Evolutionary conservation across 768 basidiomycete species (phyloP).

Genomic region (Collybia nuda): DNA sequence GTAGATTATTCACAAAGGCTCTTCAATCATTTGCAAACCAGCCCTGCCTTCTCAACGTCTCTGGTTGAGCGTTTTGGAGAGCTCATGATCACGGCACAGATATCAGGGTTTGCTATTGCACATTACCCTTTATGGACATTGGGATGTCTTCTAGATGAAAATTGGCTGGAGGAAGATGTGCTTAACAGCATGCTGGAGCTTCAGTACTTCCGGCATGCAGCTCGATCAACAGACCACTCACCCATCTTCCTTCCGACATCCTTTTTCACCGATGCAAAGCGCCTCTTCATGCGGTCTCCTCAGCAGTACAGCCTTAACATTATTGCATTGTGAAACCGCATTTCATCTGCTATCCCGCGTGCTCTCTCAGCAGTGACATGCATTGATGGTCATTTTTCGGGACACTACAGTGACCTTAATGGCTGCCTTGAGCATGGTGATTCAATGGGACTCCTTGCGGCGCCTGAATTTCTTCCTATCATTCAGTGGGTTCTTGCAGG

Average conservation of each 20-base stretch:
- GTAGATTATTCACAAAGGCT: conserved; percentile 1
- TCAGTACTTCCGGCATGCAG: conserved; percentile 8
- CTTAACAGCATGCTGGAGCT: conserved; percentile 17
- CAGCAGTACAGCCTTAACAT: conserved; percentile 1
- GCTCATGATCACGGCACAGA: neutral
- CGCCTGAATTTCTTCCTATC: conserved; percentile 1
- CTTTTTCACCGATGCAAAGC: neutral
- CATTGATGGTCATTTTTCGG: conserved; percentile 4
- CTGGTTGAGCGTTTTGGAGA: neutral
- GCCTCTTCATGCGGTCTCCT: neutral
- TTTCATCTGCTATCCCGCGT: neutral
- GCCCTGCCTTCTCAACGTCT: neutral
- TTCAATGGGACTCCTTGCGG: conserved; percentile 9
- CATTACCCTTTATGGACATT: conserved; percentile 13
- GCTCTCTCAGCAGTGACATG: neutral
- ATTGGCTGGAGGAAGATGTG: conserved; percentile 20
- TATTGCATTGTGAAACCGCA: neutral
- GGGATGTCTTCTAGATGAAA: conserved; percentile 17
- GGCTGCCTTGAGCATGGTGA: conserved; percentile 11
- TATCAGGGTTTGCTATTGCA: conserved; percentile 11
- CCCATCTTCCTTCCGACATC: conserved; percentile 2
- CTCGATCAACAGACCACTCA: neutral
- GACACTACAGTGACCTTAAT: neutral
- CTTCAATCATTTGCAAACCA: neutral
- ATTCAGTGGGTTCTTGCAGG: conserved; percentile 14